These are phyloP conservation scores for Sesbania bispinosa DNA, from an alignment of 306 rosid species.

Conservation along the genomic window DNA sequence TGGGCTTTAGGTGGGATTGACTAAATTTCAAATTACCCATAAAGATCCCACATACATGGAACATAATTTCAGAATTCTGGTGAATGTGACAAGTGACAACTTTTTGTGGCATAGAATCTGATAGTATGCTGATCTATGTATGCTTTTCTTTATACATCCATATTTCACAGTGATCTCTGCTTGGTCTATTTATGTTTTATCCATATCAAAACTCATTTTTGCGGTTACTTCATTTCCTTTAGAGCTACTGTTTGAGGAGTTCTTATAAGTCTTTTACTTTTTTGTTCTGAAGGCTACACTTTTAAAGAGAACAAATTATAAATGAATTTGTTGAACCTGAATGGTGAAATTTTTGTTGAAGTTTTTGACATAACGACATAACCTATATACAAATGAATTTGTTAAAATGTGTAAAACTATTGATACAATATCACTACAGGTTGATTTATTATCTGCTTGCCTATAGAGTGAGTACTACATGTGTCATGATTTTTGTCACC, in stretches of 20 bases:
- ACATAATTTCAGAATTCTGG: neutral
- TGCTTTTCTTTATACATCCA: neutral
- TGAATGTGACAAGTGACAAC: neutral
- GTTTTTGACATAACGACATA: neutral
- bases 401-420: neutral
- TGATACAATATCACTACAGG: neutral
- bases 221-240: neutral
- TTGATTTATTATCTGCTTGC: neutral
- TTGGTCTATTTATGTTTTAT: neutral
- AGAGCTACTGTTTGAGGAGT: neutral
- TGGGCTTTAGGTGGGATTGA: conserved; percentile 74
- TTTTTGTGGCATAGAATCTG: neutral
- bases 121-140: neutral
- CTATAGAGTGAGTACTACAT: neutral
- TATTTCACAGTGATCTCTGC: neutral
- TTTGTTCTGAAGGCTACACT: neutral
- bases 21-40: conserved; percentile 45
- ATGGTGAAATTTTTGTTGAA: neutral
- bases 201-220: neutral
- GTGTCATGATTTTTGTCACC: neutral
- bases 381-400: neutral
- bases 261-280: neutral
- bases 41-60: conserved; percentile 55
- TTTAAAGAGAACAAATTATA: neutral
- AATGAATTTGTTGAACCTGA: neutral